A percentile compares a stretch with the other conserved stretches of the same genome.
Conservation (phyloP, 2,329 filamentous ascomycete species). For the Colletotrichum truncatum region DNA sequence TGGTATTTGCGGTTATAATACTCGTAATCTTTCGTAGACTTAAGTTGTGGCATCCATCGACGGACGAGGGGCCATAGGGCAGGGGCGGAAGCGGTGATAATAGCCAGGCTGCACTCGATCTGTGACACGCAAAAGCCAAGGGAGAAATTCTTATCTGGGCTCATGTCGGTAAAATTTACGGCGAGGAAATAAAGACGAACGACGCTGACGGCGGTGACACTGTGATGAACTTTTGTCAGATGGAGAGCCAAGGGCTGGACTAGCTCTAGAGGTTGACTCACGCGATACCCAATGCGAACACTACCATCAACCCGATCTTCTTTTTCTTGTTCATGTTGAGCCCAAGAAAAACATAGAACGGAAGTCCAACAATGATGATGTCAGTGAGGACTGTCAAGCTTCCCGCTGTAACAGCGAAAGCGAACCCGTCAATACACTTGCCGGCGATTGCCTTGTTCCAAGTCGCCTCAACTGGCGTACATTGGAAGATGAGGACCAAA, state of each 20-base stretch:
- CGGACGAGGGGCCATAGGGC: conserved; percentile 45
- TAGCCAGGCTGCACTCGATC: conserved; percentile 48
- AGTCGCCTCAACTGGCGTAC: conserved; percentile 43
- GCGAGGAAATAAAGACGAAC: background rate
- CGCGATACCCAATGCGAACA: conserved; percentile 42
- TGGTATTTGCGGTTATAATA: background rate
- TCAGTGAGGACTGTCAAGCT: conserved; percentile 51
- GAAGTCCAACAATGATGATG: conserved; percentile 45
- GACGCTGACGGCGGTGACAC: background rate
- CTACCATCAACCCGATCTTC: conserved; percentile 43
- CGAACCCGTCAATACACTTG: background rate
- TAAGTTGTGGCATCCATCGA: conserved; percentile 33
- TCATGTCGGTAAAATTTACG: background rate
- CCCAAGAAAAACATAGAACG: conserved; percentile 43
- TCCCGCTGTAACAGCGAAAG: conserved; percentile 41
- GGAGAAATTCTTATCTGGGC: background rate
- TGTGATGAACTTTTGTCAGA: background rate
- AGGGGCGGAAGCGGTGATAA: conserved; percentile 47
- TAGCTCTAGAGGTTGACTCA: too few relatives aligned
- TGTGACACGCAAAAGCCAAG: conserved; percentile 39
- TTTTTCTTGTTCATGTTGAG: conserved; percentile 41
- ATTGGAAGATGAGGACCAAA: conserved; percentile 50
- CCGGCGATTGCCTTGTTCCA: conserved; percentile 34
- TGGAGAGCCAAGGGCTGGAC: too few relatives aligned
- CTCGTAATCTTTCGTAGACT: background rate